These are phyloP conservation scores for Ceraceosorus bombacis DNA, from an alignment of 1,284 basidiomycete species.

Conservation along the genomic window DNA sequence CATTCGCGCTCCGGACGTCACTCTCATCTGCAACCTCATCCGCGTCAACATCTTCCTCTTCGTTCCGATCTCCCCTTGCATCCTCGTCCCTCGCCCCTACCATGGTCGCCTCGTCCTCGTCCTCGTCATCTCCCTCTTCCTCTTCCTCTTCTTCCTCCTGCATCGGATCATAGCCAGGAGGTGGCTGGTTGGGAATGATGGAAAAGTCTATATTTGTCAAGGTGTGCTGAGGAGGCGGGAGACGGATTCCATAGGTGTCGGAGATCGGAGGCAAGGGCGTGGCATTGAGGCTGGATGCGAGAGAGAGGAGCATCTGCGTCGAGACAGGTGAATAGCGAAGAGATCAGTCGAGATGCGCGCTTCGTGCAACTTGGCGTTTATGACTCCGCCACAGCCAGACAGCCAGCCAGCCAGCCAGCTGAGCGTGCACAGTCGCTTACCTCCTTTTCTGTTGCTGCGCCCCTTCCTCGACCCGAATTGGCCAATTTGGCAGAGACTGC, in stretches of 20 bases:
- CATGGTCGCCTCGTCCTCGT: slow-evolving; percentile 4
- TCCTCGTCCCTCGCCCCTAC: slow-evolving; percentile 2
- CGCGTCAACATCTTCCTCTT: slow-evolving; percentile 6
- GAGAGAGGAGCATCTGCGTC: slow-evolving; percentile 70
- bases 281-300: slow-evolving; percentile 84
- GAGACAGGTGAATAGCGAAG: neutral
- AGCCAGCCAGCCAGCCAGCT: too few species aligned
- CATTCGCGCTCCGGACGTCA: neutral
- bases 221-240: slow-evolving; percentile 73
- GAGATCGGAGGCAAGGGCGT: slow-evolving; percentile 80
- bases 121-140: slow-evolving; percentile 5
- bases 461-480: too few species aligned
- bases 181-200: slow-evolving; percentile 76
- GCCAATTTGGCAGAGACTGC: slow-evolving; percentile 84
- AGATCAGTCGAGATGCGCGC: too few species aligned
- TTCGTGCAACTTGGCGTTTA: too few species aligned
- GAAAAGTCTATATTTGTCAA: slow-evolving; percentile 87
- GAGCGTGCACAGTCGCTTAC: slow-evolving; percentile 53
- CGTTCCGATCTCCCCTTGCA: neutral
- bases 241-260: slow-evolving; percentile 87
- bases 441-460: slow-evolving; percentile 58
- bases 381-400: too few species aligned
- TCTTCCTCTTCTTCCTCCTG: slow-evolving; percentile 20
- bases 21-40: slow-evolving; percentile 1
- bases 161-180: slow-evolving; percentile 38